A percentile compares a stretch with the other conserved stretches of the same genome.
These are phyloP conservation scores for Aspergillus nidulans DNA, from an alignment of 495 filamentous ascomycete species.

Conservation along the genomic window DNA sequence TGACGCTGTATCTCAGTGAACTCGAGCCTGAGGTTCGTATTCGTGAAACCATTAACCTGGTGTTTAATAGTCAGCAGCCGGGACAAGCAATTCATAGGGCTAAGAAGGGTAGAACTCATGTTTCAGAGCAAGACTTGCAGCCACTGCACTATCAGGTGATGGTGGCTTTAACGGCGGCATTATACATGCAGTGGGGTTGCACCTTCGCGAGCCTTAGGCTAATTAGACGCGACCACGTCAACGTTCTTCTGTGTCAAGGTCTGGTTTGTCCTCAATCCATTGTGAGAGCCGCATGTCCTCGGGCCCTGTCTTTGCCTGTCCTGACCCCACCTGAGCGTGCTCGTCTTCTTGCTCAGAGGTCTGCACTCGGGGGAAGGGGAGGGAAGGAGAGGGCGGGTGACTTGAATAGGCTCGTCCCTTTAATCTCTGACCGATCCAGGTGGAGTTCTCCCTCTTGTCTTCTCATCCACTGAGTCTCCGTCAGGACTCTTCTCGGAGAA, in stretches of 20 bases:
- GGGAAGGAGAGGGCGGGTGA: not conserved
- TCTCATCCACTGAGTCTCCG: slow-evolving; percentile 1
- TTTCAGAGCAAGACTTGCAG: not conserved
- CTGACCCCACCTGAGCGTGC: slow-evolving; percentile 1
- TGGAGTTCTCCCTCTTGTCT: slow-evolving; percentile 12
- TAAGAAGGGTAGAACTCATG: not conserved
- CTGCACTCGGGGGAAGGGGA: too few relatives aligned
- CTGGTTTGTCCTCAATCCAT: not conserved
- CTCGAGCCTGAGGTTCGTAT: not conserved
- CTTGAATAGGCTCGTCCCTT: not conserved
- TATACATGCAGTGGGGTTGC: not conserved
- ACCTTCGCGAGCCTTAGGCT: slow-evolving; percentile 4
- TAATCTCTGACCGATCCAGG: not conserved
- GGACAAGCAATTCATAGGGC: not conserved
- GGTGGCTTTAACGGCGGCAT: not conserved
- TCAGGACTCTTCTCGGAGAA: not conserved
- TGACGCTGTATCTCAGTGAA: too few relatives aligned
- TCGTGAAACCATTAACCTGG: not conserved
- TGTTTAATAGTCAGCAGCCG: not conserved
- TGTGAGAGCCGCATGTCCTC: slow-evolving; percentile 5
- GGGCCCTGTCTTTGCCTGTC: not conserved
- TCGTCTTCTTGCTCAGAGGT: not conserved
- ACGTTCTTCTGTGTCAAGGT: slow-evolving; percentile 5
- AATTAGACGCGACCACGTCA: slow-evolving; percentile 27
- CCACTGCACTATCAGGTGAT: not conserved